Conservation (phyloP, 2,329 filamentous ascomycete genomes). For the Calonectria fujianensis region DNA sequence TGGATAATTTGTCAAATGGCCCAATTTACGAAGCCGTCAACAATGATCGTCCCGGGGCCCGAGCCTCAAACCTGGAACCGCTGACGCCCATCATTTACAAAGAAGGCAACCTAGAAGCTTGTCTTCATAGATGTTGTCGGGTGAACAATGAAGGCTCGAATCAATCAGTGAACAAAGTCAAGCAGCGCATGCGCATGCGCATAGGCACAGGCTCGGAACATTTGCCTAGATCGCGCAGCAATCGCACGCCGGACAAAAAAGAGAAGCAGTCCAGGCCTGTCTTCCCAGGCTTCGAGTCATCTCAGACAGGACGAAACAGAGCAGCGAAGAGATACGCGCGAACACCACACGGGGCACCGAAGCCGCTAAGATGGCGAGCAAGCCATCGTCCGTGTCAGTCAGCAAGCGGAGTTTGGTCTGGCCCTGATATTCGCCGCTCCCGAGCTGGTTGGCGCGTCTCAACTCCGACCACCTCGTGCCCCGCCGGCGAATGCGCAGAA, state of each 20-base stretch:
- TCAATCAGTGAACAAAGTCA: constrained; percentile 4
- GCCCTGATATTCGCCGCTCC: constrained; percentile 15
- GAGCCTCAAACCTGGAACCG: constrained; percentile 15
- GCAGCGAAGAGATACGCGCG: not conserved
- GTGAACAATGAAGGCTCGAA: constrained; percentile 10
- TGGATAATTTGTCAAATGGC: constrained; percentile 26
- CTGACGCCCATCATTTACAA: not conserved
- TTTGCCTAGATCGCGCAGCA: not conserved
- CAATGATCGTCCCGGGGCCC: constrained; percentile 24
- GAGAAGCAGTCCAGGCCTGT: not conserved
- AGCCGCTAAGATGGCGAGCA: constrained; percentile 23
- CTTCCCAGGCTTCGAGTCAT: constrained; percentile 23
- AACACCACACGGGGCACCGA: constrained; percentile 22
- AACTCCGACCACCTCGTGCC: constrained; percentile 9
- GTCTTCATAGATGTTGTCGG: constrained; percentile 6
- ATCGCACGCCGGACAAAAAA: not conserved
- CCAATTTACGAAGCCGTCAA: constrained; percentile 18
- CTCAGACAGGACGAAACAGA: constrained; percentile 37
- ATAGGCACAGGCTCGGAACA: not conserved
- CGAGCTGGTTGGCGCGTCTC: constrained; percentile 15
- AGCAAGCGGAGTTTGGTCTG: not conserved
- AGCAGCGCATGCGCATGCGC: constrained; percentile 9
- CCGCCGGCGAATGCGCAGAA: not conserved
- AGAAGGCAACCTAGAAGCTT: constrained; percentile 11
- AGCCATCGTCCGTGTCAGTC: constrained; percentile 22